These are phyloP conservation scores for Eucalyptus albens DNA, from an alignment of 345 rosid species.

Conservation along the genomic window DNA sequence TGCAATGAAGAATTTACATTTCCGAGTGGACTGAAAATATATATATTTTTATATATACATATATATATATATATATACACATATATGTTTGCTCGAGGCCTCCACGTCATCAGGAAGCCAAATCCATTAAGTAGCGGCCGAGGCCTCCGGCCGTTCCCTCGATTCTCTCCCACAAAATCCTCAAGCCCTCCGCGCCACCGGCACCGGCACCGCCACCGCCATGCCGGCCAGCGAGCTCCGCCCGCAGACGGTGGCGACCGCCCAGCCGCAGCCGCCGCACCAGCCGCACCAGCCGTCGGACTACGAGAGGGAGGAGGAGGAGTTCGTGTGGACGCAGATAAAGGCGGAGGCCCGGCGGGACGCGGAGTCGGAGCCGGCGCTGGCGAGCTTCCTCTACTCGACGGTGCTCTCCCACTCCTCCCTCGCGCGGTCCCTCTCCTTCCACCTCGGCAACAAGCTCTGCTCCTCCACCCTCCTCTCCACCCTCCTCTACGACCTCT, in stretches of 20 bases:
- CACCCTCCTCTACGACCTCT: slow-evolving; percentile 87
- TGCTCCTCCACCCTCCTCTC: slow-evolving; percentile 96
- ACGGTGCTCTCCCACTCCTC: slow-evolving; percentile 90
- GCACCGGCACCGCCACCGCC: neutral
- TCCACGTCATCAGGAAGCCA: neutral
- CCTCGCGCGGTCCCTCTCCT: slow-evolving; percentile 76
- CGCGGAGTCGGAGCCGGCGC: slow-evolving; percentile 90
- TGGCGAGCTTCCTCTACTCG: slow-evolving; percentile 93
- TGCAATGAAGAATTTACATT: neutral
- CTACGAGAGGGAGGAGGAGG: slow-evolving; percentile 34
- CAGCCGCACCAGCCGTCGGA: neutral
- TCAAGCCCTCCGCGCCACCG: neutral
- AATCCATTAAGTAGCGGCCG: neutral
- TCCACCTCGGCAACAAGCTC: slow-evolving; percentile 92
- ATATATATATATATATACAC: fast-evolving
- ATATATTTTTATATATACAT: fast-evolving
- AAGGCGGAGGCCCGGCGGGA: slow-evolving; percentile 87
- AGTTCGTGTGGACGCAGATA: slow-evolving; percentile 77
- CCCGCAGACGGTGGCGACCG: neutral
- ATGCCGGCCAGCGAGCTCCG: slow-evolving; percentile 65
- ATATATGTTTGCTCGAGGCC: too few species aligned
- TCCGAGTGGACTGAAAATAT: neutral
- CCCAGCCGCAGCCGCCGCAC: neutral
- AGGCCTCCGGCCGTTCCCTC: neutral
- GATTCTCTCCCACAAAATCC: neutral